Base-by-base conservation (phyloP, 2,329 filamentous ascomycete species). In the Fusarium begoniae region DNA sequence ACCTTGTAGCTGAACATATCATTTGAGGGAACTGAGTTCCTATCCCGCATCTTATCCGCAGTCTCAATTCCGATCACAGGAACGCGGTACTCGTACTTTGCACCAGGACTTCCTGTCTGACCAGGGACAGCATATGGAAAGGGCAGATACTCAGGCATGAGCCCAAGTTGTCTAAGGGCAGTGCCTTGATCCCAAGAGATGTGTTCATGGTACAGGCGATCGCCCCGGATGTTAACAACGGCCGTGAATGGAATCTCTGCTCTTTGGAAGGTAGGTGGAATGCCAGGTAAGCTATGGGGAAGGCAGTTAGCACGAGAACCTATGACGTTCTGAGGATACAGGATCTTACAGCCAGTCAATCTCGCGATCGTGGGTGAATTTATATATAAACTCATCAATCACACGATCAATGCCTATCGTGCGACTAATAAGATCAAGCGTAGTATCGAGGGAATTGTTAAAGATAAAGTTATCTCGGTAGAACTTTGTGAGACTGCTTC, bases 401-500 rank as follows among this genome's bases (percentile, higher is more conserved):
- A 95, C 87, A 1, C 93, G 87, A 75, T 95, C 92, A 3, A 92
- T 87, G 0, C 92, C 93, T 1, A 94, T 83, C 0, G 92, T 94
- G 3, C 93, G 88, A 67, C 90, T 93, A 40, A 94, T 86, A 3
- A 95, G 87, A 75, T 94, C 90, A 7, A 95, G 83, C 7, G 84
- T 83, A 0, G 91, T 90, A 74, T 94, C 92, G 0, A 85, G 85
- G 0, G 93, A 90, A 75, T 95, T 96, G 63, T 86, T 90, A 80
- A 91, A 93, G 76, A 95, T 91, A 82, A 96, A 95, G 77, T 94
- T 89, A 73, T 94, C 79, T 2, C 86, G 85, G 81, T 95, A 95
- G 78, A 95, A 95, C 18, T 85, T 82, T 1, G 91, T 90, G 17
- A 95, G 83, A 4, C 82, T 82, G 3, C 84, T 83, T 26, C 93